Conservation (phyloP, 2,329 filamentous ascomycete species). For the Xylogone sp. region DNA sequence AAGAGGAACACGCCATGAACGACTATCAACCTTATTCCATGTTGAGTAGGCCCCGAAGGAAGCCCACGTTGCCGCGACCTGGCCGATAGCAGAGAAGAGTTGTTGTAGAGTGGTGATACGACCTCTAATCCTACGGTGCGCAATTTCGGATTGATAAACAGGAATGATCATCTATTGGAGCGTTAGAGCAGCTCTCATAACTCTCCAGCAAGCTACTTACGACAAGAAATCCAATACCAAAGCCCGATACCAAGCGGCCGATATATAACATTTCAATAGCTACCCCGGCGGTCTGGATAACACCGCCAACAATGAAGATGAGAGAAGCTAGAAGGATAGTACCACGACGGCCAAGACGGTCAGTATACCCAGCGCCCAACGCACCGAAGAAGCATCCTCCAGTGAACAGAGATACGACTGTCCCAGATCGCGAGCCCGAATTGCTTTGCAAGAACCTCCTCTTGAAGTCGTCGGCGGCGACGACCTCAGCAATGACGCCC, state of each 20-base stretch:
- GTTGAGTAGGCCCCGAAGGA: conserved; percentile 17
- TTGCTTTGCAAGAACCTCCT: conserved; percentile 42
- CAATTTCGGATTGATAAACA: conserved; percentile 72
- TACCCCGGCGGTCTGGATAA: conserved; percentile 64
- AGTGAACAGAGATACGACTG: conserved; percentile 68
- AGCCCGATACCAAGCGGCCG: conserved; percentile 63
- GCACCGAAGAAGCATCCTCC: conserved; percentile 51
- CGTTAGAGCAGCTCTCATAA: not conserved
- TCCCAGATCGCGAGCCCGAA: conserved; percentile 35
- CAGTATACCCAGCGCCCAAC: conserved; percentile 65
- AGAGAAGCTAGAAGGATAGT: conserved; percentile 66
- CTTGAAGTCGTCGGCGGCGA: conserved; percentile 41
- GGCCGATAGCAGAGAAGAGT: conserved; percentile 74
- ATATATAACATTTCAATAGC: conserved; percentile 58
- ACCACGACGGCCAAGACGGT: conserved; percentile 59
- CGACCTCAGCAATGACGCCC: conserved; percentile 47
- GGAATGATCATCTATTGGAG: conserved; percentile 34
- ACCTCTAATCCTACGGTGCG: conserved; percentile 71
- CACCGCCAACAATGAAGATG: conserved; percentile 67
- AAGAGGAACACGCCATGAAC: conserved; percentile 53
- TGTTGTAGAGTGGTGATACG: conserved; percentile 70
- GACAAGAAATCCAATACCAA: conserved; percentile 44
- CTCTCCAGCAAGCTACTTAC: not conserved
- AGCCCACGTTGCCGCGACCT: conserved; percentile 52
- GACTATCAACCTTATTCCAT: conserved; percentile 19